These are phyloP conservation scores for Annona cherimola DNA, from an alignment of 164 flowering plant species.

Conservation along the genomic window DNA sequence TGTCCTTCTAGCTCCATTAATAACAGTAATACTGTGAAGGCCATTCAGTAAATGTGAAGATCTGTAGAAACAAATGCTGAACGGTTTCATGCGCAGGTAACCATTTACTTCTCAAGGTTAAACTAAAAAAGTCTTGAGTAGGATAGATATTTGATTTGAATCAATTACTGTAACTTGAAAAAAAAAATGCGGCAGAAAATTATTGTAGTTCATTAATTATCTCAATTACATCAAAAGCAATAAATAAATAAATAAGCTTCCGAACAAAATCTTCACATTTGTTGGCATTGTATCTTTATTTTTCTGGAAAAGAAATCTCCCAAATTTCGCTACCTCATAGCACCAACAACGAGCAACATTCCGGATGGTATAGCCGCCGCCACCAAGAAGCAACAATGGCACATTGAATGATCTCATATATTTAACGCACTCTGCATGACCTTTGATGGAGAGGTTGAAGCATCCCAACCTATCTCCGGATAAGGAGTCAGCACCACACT, in stretches of 20 bases:
- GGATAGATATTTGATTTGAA: background rate
- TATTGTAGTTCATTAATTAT: background rate
- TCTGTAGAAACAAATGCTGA: background rate
- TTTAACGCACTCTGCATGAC: constrained; percentile 76
- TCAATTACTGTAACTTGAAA: background rate
- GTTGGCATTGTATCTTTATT: background rate
- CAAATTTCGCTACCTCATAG: constrained; percentile 45
- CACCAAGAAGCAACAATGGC: constrained; percentile 62
- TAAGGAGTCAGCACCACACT: constrained; percentile 73
- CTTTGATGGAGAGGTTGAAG: constrained; percentile 74
- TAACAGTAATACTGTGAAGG: background rate
- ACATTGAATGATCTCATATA: constrained; percentile 80
- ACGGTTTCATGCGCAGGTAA: background rate
- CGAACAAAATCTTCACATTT: background rate
- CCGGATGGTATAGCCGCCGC: constrained; percentile 77
- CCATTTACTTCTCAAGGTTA: background rate
- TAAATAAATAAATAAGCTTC: background rate
- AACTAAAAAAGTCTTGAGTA: background rate
- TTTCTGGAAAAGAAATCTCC: background rate
- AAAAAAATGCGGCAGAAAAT: background rate
- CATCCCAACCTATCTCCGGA: constrained; percentile 77
- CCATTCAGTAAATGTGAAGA: background rate
- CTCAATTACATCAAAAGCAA: background rate
- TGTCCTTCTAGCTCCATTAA: background rate
- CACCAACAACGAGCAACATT: constrained; percentile 91